These are phyloP conservation scores for Candida pini DNA, from an alignment of 805 yeast species.

Conservation along the genomic window DNA sequence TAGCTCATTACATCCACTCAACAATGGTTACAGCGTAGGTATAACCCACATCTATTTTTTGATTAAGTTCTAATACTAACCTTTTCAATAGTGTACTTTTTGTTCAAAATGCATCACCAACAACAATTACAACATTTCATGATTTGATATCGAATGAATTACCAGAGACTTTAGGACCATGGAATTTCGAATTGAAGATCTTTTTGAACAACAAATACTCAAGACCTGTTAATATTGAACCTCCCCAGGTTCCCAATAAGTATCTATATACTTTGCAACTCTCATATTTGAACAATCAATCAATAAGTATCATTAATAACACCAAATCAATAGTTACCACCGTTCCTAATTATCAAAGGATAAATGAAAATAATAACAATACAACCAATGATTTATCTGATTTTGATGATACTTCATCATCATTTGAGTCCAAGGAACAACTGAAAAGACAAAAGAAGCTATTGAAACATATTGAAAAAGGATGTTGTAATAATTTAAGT, in stretches of 20 bases:
- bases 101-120: conserved; percentile 45
- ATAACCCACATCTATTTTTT: background rate
- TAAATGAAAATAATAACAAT: conserved; percentile 8
- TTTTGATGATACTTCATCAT: conserved; percentile 19
- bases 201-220: conserved; percentile 59
- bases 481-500: conserved; percentile 46
- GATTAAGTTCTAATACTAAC: conserved; percentile 1
- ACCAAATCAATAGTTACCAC: conserved; percentile 30
- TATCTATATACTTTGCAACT: conserved; percentile 47
- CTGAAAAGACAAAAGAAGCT: conserved; percentile 17
- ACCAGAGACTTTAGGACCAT: conserved; percentile 55
- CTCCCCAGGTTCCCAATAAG: conserved; percentile 35
- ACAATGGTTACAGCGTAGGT: conserved; percentile 32
- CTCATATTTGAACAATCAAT: conserved; percentile 42
- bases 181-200: conserved; percentile 66
- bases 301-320: conserved; percentile 45
- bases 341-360: conserved; percentile 19
- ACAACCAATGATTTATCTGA: conserved; percentile 3
- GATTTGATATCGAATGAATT: conserved; percentile 65
- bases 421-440: conserved; percentile 6
- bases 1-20: too few relatives aligned
- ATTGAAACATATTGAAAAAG: conserved; percentile 28
- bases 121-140: conserved; percentile 61
- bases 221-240: conserved; percentile 31
- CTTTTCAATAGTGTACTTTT: conserved; percentile 29